Percentiles rank a stretch among this genome's conserved stretches.
These are phyloP conservation scores for Alloascoidea hylecoeti DNA, from an alignment of 805 yeast genomes.

Conservation along the genomic window DNA sequence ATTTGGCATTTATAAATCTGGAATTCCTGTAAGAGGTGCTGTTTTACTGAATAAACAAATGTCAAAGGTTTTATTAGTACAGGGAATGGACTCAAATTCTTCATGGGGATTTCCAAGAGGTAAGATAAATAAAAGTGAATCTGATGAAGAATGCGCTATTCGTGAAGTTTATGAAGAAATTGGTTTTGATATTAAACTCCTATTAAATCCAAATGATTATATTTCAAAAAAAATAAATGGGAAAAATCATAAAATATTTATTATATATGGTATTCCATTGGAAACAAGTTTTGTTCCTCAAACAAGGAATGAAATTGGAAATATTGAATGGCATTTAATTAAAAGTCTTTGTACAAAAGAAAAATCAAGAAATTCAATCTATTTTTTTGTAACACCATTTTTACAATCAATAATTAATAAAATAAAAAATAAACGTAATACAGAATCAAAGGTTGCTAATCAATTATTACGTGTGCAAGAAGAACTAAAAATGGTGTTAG, in stretches of 20 bases:
- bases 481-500: background rate
- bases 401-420: background rate
- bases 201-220: slow-evolving; percentile 53
- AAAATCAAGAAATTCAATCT: background rate
- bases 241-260: slow-evolving; percentile 73
- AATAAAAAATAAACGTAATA: no score
- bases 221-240: slow-evolving; percentile 73
- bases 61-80: slow-evolving; percentile 63
- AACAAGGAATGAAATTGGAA: slow-evolving; percentile 78
- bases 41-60: slow-evolving; percentile 65
- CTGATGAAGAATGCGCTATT: slow-evolving; percentile 77
- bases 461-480: background rate
- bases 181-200: slow-evolving; percentile 69
- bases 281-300: slow-evolving; percentile 58
- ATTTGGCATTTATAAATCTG: slow-evolving; percentile 74
- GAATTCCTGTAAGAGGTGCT: slow-evolving; percentile 94
- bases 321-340: slow-evolving; percentile 70
- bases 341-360: no score
- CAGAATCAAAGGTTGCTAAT: background rate
- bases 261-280: slow-evolving; percentile 69
- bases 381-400: background rate
- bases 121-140: slow-evolving; percentile 85
- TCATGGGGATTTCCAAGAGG: slow-evolving; percentile 97
- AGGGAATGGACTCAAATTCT: slow-evolving; percentile 60
- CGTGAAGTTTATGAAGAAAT: slow-evolving; percentile 92